Evolutionary conservation across 345 rosid genomes (phyloP).

Genomic region (Alliaria petiolata): DNA sequence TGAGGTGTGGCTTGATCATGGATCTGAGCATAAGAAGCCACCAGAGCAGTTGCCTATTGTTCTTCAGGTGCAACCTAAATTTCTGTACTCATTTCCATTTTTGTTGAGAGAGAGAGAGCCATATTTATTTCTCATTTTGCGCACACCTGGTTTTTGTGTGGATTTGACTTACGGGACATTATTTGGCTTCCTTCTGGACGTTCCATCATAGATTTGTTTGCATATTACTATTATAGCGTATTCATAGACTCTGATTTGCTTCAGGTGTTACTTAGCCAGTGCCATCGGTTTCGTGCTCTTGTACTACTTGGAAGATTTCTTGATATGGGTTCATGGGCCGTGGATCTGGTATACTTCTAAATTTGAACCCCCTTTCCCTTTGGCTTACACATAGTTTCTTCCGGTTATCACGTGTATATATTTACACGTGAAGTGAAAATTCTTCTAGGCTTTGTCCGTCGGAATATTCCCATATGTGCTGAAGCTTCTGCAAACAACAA

Average conservation of each 20-base stretch:
- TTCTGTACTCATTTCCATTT: slow-evolving; percentile 7
- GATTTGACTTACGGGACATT: neutral
- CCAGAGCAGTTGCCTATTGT: slow-evolving; percentile 99
- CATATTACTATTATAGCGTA: slow-evolving; percentile 6
- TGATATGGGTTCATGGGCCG: slow-evolving; percentile 99
- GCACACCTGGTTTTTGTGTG: neutral
- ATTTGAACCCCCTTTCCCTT: slow-evolving; percentile 10
- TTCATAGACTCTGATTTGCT: slow-evolving; percentile 23
- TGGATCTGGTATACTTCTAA: slow-evolving; percentile 68
- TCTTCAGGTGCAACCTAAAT: slow-evolving; percentile 68
- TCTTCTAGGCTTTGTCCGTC: slow-evolving; percentile 86
- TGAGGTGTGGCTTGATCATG: slow-evolving; percentile 99
- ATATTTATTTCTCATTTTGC: neutral
- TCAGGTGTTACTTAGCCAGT: slow-evolving; percentile 97
- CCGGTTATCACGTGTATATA: slow-evolving; percentile 19
- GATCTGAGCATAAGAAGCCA: slow-evolving; percentile 91
- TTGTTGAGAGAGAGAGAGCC: slow-evolving; percentile 8
- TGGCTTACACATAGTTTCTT: slow-evolving; percentile 11
- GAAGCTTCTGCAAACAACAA: slow-evolving; percentile 92
- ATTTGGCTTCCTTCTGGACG: neutral
- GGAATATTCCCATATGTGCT: slow-evolving; percentile 99
- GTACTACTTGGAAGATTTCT: slow-evolving; percentile 98
- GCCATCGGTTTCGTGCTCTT: slow-evolving; percentile 96
- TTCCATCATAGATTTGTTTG: slow-evolving; percentile 1
- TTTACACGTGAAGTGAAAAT: slow-evolving; percentile 26